Evolutionary conservation across 768 basidiomycete species (phyloP), one percentile per base, ranked within the genome.

Genomic region (Myochromella boudieri): DNA sequence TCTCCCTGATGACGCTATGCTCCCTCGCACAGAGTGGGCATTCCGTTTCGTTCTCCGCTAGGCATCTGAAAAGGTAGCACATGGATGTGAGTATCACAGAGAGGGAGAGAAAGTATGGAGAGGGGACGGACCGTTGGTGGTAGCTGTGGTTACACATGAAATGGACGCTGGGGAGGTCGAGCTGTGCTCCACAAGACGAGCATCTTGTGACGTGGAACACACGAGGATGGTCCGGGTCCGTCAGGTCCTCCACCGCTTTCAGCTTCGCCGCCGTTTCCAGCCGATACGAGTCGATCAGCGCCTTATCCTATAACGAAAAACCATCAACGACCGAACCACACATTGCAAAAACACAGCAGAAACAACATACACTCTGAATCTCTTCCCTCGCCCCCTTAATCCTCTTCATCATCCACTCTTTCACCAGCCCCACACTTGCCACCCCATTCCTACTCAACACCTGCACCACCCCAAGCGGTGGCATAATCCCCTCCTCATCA

Each of bases 91-190:
- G 29, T 31, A 31, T 31, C 29, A n/a, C 9, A 31, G 17, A 27
- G 26, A 42, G 44, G 26, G 39, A n/a, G n/a, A n/a, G n/a, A n/a
- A n/a, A n/a, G n/a, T n/a, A n/a, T n/a, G n/a, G n/a, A n/a, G n/a
- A n/a, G n/a, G n/a, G n/a, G 2, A 47, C 66, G 61, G 68, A 91
- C 91, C 94, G 77, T 62, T 95, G 92, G 63, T 99, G 97, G 70
- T 91, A 98, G 51, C 91, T 93, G 62, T 98, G 97, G 58, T 87
- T 85, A 67, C 95, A 99, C 95, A 98, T 97, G 61, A 97, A 98
- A 65, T 98, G 95, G 5, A 98, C 77, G 53, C 82, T 87, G 0
- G 97, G 95, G 8, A 97, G 79, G 62, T 97, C 95, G 49, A 98
- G 80, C 56, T 89, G 91, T 1, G 86, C 91, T 12, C 84, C 78